phyloP scores from a whole-genome alignment of 495 filamentous ascomycete genomes.

The Daldinia loculata region DNA sequence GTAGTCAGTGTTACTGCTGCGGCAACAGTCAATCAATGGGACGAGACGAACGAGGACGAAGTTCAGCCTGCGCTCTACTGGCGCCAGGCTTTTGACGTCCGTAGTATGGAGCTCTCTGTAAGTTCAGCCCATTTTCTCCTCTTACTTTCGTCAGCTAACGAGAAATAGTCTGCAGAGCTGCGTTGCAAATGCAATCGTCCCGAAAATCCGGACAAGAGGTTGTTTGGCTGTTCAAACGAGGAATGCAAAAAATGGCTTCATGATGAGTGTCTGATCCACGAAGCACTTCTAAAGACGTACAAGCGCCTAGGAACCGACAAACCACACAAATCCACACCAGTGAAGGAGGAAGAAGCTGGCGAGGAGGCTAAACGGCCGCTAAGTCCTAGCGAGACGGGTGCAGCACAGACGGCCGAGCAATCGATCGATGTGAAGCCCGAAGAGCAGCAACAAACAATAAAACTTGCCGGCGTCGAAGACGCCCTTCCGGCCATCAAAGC shows the following conservation, averaged over 20 bases:
- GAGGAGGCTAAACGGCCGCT: conserved; percentile 52
- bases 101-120: conserved; percentile 67
- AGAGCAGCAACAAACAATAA: conserved; percentile 36
- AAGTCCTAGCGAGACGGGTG: conserved; percentile 55
- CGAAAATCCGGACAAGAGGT: conserved; percentile 68
- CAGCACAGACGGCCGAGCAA: conserved; percentile 51
- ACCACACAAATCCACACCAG: conserved; percentile 48
- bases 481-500: conserved; percentile 24
- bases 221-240: conserved; percentile 65
- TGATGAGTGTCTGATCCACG: conserved; percentile 65
- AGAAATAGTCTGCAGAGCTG: conserved; percentile 59
- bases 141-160: conserved; percentile 8
- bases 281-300: conserved; percentile 57
- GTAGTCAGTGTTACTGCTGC: conserved; percentile 59
- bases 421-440: conserved; percentile 60
- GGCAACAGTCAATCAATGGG: conserved; percentile 62
- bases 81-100: conserved; percentile 69
- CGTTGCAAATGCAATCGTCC: conserved; percentile 70
- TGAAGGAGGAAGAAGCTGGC: conserved; percentile 49
- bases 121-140: conserved; percentile 25
- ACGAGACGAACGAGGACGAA: conserved; percentile 69
- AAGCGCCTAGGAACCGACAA: conserved; percentile 57
- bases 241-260: conserved; percentile 72
- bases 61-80: conserved; percentile 66
- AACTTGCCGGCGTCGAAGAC: conserved; percentile 35